Evolutionary conservation across 1,284 basidiomycete species (phyloP), one percentile per base, ranked within the genome.

Genomic region (Boletellus deceptivus): DNA sequence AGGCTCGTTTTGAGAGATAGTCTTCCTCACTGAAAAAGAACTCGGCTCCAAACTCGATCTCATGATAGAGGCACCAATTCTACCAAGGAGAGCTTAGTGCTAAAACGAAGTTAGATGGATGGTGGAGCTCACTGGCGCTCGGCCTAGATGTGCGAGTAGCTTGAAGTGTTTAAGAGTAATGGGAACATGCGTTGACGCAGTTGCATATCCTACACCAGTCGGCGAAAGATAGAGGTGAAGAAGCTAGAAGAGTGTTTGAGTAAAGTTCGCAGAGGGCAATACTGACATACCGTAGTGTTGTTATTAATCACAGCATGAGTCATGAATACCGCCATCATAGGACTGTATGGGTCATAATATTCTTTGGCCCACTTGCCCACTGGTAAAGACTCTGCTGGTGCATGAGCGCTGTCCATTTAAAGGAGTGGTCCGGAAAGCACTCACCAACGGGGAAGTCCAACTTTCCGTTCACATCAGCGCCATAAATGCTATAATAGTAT

Each of bases 161-260:
- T 82, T 77, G 69, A 89, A 89, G 59, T 87, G 85, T 59, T 84
- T 83, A 43, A 89, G 67, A 7, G 86, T 89, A 29, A 87, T 63
- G n/a, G 86, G 86, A 24, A 88, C 82, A 50, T 73, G 78, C 9
- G 56, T 56, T 41, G 59, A 58, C 18, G 56, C 37, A 16, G 61
- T 43, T 46, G 56, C 46, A 36, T 59, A 64, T 34, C 54, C 61
- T 35, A 55, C 59, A 43, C 69, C 70, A 13, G 67, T 55, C 9
- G 59, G 60, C 17, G 64, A 62, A 41, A 80, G 62, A 57, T 76
- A 83, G 37, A 70, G 57, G 54, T 75, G 69, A 38, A 82, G 62
- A 53, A 82, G 68, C 81, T 83, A 35, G 29, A 10, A 42, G 9
- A 35, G 6, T 10, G n/a, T 63, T 35, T 42, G 46, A 40, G 29